Conservation (phyloP, 164 flowering plant species). For the Nymphaea thermarum region DNA sequence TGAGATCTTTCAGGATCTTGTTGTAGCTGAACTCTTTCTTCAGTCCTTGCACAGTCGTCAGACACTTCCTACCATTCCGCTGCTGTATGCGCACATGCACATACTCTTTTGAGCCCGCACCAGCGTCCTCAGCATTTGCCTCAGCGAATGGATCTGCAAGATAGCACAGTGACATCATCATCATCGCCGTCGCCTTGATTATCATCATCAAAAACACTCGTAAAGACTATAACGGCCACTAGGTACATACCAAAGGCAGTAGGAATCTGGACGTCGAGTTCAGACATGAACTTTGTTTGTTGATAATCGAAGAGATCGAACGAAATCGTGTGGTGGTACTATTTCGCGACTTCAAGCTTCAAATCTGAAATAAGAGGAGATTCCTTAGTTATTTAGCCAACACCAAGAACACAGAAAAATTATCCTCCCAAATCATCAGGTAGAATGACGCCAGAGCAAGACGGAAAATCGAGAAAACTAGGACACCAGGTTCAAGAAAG, state of each 20-base stretch:
- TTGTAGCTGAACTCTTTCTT: conserved; percentile 52
- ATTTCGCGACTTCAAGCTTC: background rate
- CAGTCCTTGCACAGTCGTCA: conserved; percentile 72
- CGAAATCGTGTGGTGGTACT: background rate
- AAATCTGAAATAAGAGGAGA: background rate
- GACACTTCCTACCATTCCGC: conserved; percentile 68
- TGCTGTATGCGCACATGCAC: conserved; percentile 77
- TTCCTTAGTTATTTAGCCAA: too few relatives aligned
- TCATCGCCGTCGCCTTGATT: background rate
- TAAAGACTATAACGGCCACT: too few relatives aligned
- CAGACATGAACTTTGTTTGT: conserved; percentile 26
- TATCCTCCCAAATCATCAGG: background rate
- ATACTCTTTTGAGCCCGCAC: conserved; percentile 47
- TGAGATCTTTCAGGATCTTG: conserved; percentile 55
- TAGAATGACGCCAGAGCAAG: too few relatives aligned
- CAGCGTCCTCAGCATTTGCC: conserved; percentile 32
- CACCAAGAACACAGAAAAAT: too few relatives aligned
- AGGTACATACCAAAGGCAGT: conserved; percentile 12
- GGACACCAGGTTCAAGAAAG: too few relatives aligned
- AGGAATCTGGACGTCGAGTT: conserved; percentile 22
- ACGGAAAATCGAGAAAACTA: too few relatives aligned
- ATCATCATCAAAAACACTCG: too few relatives aligned
- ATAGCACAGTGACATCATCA: background rate
- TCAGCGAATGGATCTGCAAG: conserved; percentile 55
- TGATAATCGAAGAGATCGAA: background rate